Percentiles rank a stretch among this genome's conserved stretches.
These are phyloP conservation scores for Hymenoscyphus fructigenus DNA, from an alignment of 2,329 filamentous ascomycete species.

Conservation along the genomic window DNA sequence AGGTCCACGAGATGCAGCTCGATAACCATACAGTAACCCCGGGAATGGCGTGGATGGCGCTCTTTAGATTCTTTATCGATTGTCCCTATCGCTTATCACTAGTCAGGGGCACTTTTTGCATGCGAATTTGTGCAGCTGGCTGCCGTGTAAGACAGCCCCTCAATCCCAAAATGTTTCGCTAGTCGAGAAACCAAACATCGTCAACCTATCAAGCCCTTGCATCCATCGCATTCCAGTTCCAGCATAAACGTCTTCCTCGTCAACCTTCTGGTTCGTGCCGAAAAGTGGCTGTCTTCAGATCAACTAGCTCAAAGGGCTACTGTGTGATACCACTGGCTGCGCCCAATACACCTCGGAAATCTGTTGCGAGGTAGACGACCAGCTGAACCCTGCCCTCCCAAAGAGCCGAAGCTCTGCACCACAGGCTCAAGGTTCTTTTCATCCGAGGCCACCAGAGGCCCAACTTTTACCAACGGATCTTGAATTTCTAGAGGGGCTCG, in stretches of 20 bases:
- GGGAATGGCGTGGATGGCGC: not conserved
- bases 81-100: slow-evolving; percentile 6
- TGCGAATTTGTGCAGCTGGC: not conserved
- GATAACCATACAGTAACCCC: not conserved
- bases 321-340: slow-evolving; percentile 3
- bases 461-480: not conserved
- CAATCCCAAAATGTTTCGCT: slow-evolving; percentile 3
- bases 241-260: not conserved
- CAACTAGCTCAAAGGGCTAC: not conserved
- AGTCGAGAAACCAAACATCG: slow-evolving; percentile 6
- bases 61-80: not conserved
- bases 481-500: not conserved
- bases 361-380: not conserved
- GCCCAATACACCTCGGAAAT: not conserved
- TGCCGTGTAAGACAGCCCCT: not conserved
- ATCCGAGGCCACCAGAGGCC: not conserved
- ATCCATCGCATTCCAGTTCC: not conserved
- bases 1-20: not conserved
- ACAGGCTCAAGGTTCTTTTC: not conserved
- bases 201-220: not conserved
- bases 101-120: slow-evolving; percentile 1
- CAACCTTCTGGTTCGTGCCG: not conserved
- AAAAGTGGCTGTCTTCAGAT: slow-evolving; percentile 1
- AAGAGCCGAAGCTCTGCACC: not conserved
- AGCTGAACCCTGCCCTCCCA: not conserved